Percentiles rank a stretch among this genome's conserved stretches.
Conservation (phyloP, 1,139 yeast species). For the Yamadazyma triangularis region DNA sequence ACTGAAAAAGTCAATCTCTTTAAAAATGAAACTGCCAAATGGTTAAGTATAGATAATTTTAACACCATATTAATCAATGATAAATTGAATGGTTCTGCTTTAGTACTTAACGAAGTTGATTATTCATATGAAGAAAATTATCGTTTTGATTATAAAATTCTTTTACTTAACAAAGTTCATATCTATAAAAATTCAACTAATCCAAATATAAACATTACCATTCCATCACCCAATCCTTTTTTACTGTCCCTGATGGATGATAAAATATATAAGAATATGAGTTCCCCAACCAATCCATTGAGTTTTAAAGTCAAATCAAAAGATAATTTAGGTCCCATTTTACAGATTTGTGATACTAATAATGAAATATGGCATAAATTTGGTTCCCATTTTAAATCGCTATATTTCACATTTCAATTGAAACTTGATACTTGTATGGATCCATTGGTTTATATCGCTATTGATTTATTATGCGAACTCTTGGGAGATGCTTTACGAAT, state of each 20-base stretch:
- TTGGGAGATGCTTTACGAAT: constrained; percentile 35
- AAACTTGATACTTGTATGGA: constrained; percentile 12
- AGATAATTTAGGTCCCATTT: constrained; percentile 3
- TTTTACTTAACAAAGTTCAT: constrained; percentile 7
- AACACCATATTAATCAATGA: constrained; percentile 7
- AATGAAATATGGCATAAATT: constrained; percentile 49
- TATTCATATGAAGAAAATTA: constrained; percentile 13
- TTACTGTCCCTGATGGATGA: too few species aligned
- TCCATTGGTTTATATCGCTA: constrained; percentile 8
- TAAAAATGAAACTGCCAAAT: constrained; percentile 5
- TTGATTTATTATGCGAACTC: constrained; percentile 49
- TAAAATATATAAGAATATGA: too few species aligned
- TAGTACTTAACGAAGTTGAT: background rate
- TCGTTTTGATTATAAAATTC: constrained; percentile 14
- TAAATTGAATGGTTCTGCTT: background rate
- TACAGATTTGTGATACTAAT: constrained; percentile 5
- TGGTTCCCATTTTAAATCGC: constrained; percentile 13
- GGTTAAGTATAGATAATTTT: constrained; percentile 8
- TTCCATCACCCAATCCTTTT: too few species aligned
- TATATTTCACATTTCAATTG: constrained; percentile 11
- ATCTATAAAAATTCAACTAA: constrained; percentile 1
- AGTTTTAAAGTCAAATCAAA: constrained; percentile 5
- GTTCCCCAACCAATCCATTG: too few species aligned
- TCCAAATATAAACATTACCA: too few species aligned
- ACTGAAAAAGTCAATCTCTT: constrained; percentile 3